phyloP scores from a whole-genome alignment of 129 eudicot species.

The Centella asiatica region DNA sequence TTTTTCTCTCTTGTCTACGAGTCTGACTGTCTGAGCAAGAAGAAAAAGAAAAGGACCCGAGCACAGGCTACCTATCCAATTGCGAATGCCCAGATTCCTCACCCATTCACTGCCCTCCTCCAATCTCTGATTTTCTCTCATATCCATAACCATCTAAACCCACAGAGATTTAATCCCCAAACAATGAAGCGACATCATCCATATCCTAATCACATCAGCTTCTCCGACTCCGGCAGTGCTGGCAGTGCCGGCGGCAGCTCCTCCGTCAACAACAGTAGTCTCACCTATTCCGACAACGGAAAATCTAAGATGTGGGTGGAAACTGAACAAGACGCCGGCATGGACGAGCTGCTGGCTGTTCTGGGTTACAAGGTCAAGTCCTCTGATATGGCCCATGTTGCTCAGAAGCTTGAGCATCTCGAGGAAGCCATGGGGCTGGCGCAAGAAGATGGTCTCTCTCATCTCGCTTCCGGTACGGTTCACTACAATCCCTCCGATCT shows the following conservation, averaged over 20 bases:
- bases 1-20: not conserved
- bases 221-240: not conserved
- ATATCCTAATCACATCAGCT: not conserved
- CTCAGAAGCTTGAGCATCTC: conserved; percentile 70
- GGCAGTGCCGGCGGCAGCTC: conserved; percentile 13
- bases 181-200: conserved; percentile 31
- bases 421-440: conserved; percentile 38
- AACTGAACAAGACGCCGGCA: conserved; percentile 36
- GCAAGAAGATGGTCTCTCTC: conserved; percentile 40
- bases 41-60: too few species aligned
- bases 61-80: conserved; percentile 14
- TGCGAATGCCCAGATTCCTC: conserved; percentile 35
- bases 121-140: not conserved
- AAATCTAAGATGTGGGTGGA: conserved; percentile 39
- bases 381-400: conserved; percentile 71
- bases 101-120: conserved; percentile 12
- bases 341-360: conserved; percentile 62
- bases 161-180: not conserved
- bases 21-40: too few species aligned
- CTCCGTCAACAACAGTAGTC: not conserved
- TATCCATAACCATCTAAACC: conserved; percentile 5
- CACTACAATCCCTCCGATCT: conserved; percentile 79
- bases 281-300: conserved; percentile 8
- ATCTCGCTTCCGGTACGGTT: conserved; percentile 46
- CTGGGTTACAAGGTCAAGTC: conserved; percentile 69